Evolutionary conservation across 2,329 filamentous ascomycete species (phyloP).

Genomic region (Colletotrichum noveboracense): DNA sequence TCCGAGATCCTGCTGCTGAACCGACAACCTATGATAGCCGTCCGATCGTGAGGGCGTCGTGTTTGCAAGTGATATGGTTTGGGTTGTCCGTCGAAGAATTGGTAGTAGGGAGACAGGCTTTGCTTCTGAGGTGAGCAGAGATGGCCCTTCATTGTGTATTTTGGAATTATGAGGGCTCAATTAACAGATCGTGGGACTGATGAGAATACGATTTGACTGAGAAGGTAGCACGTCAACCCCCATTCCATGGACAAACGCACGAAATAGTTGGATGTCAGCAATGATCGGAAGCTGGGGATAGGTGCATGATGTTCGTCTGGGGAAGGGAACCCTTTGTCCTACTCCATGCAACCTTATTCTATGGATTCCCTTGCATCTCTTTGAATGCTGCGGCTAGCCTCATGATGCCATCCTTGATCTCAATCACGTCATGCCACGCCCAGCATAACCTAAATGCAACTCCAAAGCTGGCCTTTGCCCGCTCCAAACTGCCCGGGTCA

Average conservation of each 20-base stretch:
- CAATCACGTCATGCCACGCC: conserved; percentile 71
- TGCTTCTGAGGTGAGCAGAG: no score
- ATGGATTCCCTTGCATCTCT: not conserved
- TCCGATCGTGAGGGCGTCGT: not conserved
- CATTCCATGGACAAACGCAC: no score
- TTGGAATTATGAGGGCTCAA: no score
- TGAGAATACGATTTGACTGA: no score
- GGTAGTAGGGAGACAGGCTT: no score
- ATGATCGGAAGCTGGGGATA: not conserved
- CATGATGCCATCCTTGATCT: conserved; percentile 69
- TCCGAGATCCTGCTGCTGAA: not conserved
- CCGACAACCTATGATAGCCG: not conserved
- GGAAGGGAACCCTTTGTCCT: not conserved
- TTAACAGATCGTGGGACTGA: no score
- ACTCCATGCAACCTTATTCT: not conserved
- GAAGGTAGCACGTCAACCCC: no score
- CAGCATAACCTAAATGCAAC: conserved; percentile 70
- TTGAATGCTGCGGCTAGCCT: conserved; percentile 52
- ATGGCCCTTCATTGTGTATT: no score
- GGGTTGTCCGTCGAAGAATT: no score
- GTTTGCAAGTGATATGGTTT: no score
- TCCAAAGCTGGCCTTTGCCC: conserved; percentile 57
- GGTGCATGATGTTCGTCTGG: not conserved
- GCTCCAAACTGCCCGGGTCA: conserved; percentile 45
- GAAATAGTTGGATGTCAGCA: no score